Evolutionary conservation across 345 rosid genomes (phyloP).

Genomic region (Psidium guajava): DNA sequence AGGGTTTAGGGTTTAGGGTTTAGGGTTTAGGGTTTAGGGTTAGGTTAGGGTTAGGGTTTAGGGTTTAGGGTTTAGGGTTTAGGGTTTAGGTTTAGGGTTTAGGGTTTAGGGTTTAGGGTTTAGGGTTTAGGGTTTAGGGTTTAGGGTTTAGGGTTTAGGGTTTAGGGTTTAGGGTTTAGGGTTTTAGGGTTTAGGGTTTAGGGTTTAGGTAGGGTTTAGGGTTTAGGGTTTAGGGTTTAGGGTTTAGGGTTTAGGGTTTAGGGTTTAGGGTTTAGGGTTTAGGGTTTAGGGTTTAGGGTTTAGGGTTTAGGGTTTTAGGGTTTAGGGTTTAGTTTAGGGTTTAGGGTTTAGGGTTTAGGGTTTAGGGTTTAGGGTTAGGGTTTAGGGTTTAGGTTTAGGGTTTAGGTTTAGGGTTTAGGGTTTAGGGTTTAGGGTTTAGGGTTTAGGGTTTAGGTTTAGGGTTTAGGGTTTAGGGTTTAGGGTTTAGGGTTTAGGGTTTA

Average conservation of each 20-base stretch:
- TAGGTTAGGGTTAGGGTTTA: slow-evolving; percentile 2
- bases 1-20: slow-evolving; percentile 3
- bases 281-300: slow-evolving; percentile 4
- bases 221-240: slow-evolving; percentile 11
- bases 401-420: too few relatives aligned
- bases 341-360: neutral
- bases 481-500: neutral
- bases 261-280: slow-evolving; percentile 14
- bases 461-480: neutral
- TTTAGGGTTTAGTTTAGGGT: too few relatives aligned
- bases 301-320: slow-evolving; percentile 3
- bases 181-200: slow-evolving; percentile 4
- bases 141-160: slow-evolving; percentile 10
- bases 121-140: slow-evolving; percentile 11
- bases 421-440: too few relatives aligned
- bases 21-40: slow-evolving; percentile 6
- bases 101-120: slow-evolving; percentile 9
- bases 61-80: slow-evolving; percentile 14
- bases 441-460: neutral
- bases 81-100: slow-evolving; percentile 16
- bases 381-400: too few relatives aligned
- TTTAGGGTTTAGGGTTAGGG: neutral
- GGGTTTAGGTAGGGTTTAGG: slow-evolving; percentile 14
- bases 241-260: slow-evolving; percentile 13
- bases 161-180: slow-evolving; percentile 9